These are phyloP conservation scores for Silene vulgaris DNA, from an alignment of 179 eudicot species.

Conservation along the genomic window DNA sequence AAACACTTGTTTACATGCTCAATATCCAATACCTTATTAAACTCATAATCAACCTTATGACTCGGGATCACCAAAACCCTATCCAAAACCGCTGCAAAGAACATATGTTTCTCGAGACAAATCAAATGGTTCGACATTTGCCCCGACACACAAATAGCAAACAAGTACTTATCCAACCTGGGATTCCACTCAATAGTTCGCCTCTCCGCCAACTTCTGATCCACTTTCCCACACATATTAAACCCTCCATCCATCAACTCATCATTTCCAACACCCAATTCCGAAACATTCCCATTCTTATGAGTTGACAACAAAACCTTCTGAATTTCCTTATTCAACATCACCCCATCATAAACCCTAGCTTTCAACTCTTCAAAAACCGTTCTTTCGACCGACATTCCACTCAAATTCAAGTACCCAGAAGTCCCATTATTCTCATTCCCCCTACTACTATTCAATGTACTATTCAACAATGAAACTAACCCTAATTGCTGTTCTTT, in stretches of 20 bases:
- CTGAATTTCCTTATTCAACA: constrained; percentile 64
- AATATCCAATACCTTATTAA: constrained; percentile 59
- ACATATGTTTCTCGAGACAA: constrained; percentile 97
- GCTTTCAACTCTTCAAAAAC: constrained; percentile 45
- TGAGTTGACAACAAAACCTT: constrained; percentile 64
- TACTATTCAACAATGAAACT: constrained; percentile 36
- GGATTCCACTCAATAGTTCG: constrained; percentile 88
- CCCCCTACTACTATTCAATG: constrained; percentile 18
- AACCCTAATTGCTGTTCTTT: constrained; percentile 62
- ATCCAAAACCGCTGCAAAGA: constrained; percentile 76
- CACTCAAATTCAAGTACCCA: constrained; percentile 35
- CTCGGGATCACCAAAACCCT: constrained; percentile 83
- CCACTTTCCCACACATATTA: constrained; percentile 51
- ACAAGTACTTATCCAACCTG: constrained; percentile 52
- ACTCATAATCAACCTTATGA: constrained; percentile 81
- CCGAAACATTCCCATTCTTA: constrained; percentile 24
- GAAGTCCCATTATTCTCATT: constrained; percentile 21
- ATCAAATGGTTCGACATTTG: constrained; percentile 97
- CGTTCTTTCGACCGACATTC: constrained; percentile 23
- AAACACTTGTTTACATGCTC: constrained; percentile 82
- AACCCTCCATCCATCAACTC: constrained; percentile 35
- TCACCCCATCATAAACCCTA: constrained; percentile 49
- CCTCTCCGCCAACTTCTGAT: constrained; percentile 47
- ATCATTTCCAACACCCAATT: constrained; percentile 37
- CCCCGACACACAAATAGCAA: constrained; percentile 80